Evolutionary conservation across 2,329 filamentous ascomycete genomes (phyloP), one percentile per base, ranked within the genome.

Genomic region (Saccharata proteae): DNA sequence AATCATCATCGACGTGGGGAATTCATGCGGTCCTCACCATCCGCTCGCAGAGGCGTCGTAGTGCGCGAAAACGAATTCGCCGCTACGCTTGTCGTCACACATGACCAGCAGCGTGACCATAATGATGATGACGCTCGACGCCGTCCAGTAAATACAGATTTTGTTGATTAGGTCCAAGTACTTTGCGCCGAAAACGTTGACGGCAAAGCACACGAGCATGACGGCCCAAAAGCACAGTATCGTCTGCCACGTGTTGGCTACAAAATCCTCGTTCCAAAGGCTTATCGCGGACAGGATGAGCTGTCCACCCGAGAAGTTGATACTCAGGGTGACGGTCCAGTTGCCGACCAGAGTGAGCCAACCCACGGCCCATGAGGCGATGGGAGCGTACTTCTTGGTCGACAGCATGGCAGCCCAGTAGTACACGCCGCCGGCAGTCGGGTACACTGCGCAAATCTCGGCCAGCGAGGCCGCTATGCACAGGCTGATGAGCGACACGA

Each of bases 261-360:
- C 72, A 46, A 73, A 82, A 39, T 75, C 67, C 38, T 79, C 74
- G n/a, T 76, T 59, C 67, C 74, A 81, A 1, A 82, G 57, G n/a
- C 69, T 66, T 38, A 81, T 78, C 2, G 76, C 75, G 29, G 66
- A 72, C 13, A 81, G 60, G 35, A 79, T 73, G 15, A 79, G 68
- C 41, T 84, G 71, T 0, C 75, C 79, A 3, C 80, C 83, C 5
- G 67, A 71, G 46, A 83, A 83, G 48, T 79, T 80, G 54, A 83
- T 81, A 22, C 64, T 47, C 4, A 61, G 44, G 0, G 69, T 72
- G 16, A 73, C 67, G 1, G 77, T 81, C 77, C 77, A 82, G 49
- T 82, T 82, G 0, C 78, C 78, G 2, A 82, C 75, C 0, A 82
- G 60, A 0, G 75, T 80, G 33, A 80, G 49, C 77, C 78, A 82